Evolutionary conservation across 139 green algal species (phyloP), one percentile per base, ranked within the genome.

Genomic region (Coelastrella sp.): DNA sequence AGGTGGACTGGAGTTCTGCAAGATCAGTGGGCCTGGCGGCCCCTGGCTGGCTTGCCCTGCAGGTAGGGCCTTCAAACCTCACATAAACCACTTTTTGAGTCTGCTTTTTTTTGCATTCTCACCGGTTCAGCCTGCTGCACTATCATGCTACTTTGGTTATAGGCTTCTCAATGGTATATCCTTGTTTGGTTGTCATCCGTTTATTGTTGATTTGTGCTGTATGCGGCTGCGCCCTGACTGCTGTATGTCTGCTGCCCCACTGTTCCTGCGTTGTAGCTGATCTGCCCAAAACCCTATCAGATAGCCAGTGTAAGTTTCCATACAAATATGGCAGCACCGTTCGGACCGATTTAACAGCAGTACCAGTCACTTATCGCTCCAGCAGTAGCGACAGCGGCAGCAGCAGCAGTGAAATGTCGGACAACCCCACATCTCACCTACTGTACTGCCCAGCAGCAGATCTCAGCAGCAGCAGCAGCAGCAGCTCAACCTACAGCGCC

Each of bases 311-410:
- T 17, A 56, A 57, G 57, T 57, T 85, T 23, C 79, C 79, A 7
- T 85, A 57, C 57, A 85, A 71, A 32, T 85, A 73, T 56, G 79
- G 79, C 79, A 85, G 79, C 56, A 85, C 79, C 56, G 32, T 64
- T 7, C 56, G 79, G 17, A 85, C 57, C 20, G 79, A 85, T 14
- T 8, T 5, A 0, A 47, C 60, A 5, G 56, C 79, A 57, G 57
- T 73, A 32, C 79, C 79, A 54, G 56, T 73, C 22, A 22, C 16
- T 5, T 66, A n/a, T 85, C 56, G 60, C 13, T 13, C 79, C 0
- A n/a, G 57, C 11, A 57, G 79, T 57, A 85, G 79, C 60, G 54
- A 17, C n/a, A 57, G 57, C 23, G 8, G n/a, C n/a, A n/a, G n/a
- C n/a, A n/a, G n/a, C n/a, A n/a, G n/a, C n/a, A n/a, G n/a, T n/a